Evolutionary conservation across 2,329 filamentous ascomycete species (phyloP), one percentile per base, ranked within the genome.

Genomic region (Penicillium carneum): DNA sequence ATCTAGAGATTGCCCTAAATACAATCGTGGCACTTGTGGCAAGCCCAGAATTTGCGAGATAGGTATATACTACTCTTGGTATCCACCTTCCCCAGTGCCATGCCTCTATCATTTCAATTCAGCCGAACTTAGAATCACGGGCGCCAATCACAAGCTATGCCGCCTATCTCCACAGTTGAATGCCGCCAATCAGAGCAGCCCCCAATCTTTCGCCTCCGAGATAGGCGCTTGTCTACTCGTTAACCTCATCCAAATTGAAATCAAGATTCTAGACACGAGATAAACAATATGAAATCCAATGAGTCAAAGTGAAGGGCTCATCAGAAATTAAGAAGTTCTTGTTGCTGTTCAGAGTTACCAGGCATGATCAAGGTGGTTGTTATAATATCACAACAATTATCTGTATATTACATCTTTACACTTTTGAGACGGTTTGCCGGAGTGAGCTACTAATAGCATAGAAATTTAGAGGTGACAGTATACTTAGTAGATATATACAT

Each of bases 121-220:
- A 43, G 6, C 18, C 4, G 4, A 7, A 18, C 6, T 4, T 10
- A 4, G 10, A 3, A 26, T 26, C 12, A 18, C 11, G 29, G 6
- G 12, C 41, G 31, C 52, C 52, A 56, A 47, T 56, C 20, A 56
- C 10, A 16, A 39, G 8, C 18, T 26, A 56, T 16, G 11, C 52
- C 52, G 52, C 3, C 8, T 1, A 4, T 2, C 20, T 16, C 38
- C 52, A 47, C 9, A 47, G 2, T 14, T 14, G 2, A 54, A 64
- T 64, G 59, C 62, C 55, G 59, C 62, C 62, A 64, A 59, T 64
- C 61, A 56, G 61, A 57, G 42, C 10, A 11, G 20, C 14, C 16
- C 18, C 23, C n/a, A 48, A 54, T 12, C 20, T 10, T 18, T 38
- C 31, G 11, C 11, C 36, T 18, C 34, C 49, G 36, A 52, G 49